Base-by-base conservation (phyloP, 176 grass and related monocot genomes). In the Coix lacrymajobi region DNA sequence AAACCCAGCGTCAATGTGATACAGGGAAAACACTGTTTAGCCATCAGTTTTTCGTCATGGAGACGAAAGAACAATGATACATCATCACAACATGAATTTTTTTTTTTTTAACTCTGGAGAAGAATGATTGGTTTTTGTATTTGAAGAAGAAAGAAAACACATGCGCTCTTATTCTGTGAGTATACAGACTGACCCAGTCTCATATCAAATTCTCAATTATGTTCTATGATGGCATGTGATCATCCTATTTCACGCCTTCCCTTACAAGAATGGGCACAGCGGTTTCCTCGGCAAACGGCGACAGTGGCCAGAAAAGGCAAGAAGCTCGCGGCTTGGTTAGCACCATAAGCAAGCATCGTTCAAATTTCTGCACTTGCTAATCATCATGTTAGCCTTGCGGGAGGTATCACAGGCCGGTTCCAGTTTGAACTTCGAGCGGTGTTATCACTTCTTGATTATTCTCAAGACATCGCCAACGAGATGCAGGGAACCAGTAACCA, bases 401-500 rank as follows among this genome's bases (percentile, higher is more conserved):
- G 48, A 62, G 24, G n/a, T n/a, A 33, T 32, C 49, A 48, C 25
- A 82, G 22, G n/a, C 10, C 1, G 22, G 20, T 5, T 65, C 73
- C 78, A 32, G 17, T 71, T 20, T 65, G 70, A 77, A 71, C 71
- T 62, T 40, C 70, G 22, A 44, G 29, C 16, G 64, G 56, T 19
- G 3, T 41, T 41, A 22, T 4, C 83, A 92, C 75, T 83, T 95
- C 78, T 79, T 84, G 40, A 96, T 34, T 62, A 96, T 81, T 87
- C 87, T 92, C 86, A 96, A 62, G 22, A 92, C 86, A 69, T 91
- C 93, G 3, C 93, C 93, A 22, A 96, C 62, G 34, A 96, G 90
- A 77, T 96, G 93, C 61, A 96, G 58, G 46, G 93, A 96, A 9
- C 93, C 90, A 68, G 93, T 90, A 43, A 96, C 90, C 71, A 96